These are phyloP conservation scores for Metschnikowia lachancei DNA, from an alignment of 805 yeast species.

Conservation along the genomic window DNA sequence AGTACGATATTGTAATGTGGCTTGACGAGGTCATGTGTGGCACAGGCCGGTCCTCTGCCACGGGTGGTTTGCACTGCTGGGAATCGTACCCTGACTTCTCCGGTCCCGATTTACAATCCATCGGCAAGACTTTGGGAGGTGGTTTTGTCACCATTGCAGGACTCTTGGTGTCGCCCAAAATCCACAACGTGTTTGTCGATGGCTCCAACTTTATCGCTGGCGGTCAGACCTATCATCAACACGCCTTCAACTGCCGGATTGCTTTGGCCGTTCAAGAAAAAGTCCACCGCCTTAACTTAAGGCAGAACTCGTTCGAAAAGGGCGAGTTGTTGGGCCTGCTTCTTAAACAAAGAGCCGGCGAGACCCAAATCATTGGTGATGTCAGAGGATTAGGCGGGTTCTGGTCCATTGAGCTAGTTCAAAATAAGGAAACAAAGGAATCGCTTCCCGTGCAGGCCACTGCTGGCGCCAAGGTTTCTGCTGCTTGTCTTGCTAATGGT, in stretches of 20 bases:
- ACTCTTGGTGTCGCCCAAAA: constrained; percentile 18
- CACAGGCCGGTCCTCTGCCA: constrained; percentile 48
- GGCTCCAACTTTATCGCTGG: constrained; percentile 17
- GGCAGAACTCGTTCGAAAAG: constrained; percentile 15
- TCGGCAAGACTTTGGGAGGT: constrained; percentile 19
- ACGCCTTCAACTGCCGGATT: constrained; percentile 18
- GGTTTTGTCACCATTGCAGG: constrained; percentile 20
- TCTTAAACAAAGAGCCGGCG: constrained; percentile 9
- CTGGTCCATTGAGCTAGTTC: constrained; percentile 56
- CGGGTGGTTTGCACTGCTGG: constrained; percentile 42
- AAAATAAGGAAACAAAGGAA: constrained; percentile 51
- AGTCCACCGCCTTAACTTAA: constrained; percentile 17
- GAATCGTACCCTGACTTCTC: constrained; percentile 41
- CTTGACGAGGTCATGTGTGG: constrained; percentile 61
- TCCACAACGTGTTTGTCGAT: constrained; percentile 13
- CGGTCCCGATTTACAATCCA: constrained; percentile 19
- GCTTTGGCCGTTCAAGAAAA: constrained; percentile 20
- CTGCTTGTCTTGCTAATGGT: constrained; percentile 43
- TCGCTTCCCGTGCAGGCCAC: constrained; percentile 39
- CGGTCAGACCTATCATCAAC: constrained; percentile 21
- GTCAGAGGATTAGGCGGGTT: constrained; percentile 64
- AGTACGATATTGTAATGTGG: constrained; percentile 49
- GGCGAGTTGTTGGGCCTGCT: constrained; percentile 12
- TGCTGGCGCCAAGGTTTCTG: constrained; percentile 37
- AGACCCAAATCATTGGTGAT: constrained; percentile 44